These are phyloP conservation scores for Strigomonas culicis DNA, from an alignment of 208 protist genomes.

Conservation along the genomic window DNA sequence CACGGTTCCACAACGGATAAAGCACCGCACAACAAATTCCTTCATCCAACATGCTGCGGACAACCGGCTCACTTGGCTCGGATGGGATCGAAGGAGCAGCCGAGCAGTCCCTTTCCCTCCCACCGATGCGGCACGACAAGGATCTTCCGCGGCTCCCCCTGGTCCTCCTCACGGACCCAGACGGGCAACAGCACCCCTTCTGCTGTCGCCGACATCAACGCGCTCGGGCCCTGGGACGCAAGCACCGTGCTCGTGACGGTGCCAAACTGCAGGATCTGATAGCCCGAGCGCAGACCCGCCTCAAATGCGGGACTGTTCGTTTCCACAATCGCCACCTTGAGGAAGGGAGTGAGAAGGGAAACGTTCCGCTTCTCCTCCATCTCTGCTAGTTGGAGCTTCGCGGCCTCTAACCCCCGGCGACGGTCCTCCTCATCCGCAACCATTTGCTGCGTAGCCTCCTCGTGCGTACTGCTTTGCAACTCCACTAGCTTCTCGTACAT, in stretches of 20 bases:
- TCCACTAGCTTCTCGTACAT: conserved; percentile 57
- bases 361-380: background rate
- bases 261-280: conserved; percentile 62
- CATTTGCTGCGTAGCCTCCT: conserved; percentile 59
- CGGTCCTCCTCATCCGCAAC: conserved; percentile 11
- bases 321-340: conserved; percentile 40
- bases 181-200: conserved; percentile 53
- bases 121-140: conserved; percentile 65
- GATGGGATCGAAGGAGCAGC: conserved; percentile 61
- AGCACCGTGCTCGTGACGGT: conserved; percentile 36
- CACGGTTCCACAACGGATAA: too few relatives aligned
- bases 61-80: background rate
- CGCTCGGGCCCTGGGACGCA: conserved; percentile 22
- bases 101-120: conserved; percentile 64
- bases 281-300: conserved; percentile 39
- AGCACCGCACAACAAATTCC: too few relatives aligned
- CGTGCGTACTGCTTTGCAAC: conserved; percentile 48
- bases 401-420: conserved; percentile 1
- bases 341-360: conserved; percentile 21
- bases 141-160: conserved; percentile 29
- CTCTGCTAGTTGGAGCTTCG: background rate
- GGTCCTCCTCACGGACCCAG: conserved; percentile 45
- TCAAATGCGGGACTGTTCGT: conserved; percentile 48
- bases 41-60: too few relatives aligned
- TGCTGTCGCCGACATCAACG: conserved; percentile 32